phyloP scores from a whole-genome alignment of 1,139 yeast species.

The Arxiozyma bovina region DNA sequence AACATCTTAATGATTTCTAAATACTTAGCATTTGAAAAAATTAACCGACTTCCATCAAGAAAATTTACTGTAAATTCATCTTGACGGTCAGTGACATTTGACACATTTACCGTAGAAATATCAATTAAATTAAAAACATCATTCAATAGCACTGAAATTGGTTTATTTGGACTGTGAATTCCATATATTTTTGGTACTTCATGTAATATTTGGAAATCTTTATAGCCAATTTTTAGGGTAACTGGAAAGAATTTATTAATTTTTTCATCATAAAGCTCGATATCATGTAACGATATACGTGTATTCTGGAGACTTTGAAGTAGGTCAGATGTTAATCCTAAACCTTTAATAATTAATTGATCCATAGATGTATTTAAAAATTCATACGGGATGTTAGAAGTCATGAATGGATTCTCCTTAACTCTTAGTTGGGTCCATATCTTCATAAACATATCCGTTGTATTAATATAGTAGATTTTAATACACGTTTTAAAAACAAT shows the following conservation, averaged over 20 bases:
- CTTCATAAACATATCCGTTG: conserved; percentile 39
- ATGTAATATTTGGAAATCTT: conserved; percentile 48
- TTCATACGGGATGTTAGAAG: conserved; percentile 18
- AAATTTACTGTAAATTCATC: conserved; percentile 52
- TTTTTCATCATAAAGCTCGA: conserved; percentile 37
- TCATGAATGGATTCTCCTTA: conserved; percentile 14
- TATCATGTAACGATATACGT: conserved; percentile 39
- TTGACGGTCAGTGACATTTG: conserved; percentile 42
- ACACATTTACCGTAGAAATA: conserved; percentile 44
- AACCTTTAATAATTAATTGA: conserved; percentile 38
- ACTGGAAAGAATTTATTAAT: conserved; percentile 43
- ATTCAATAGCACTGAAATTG: conserved; percentile 34
- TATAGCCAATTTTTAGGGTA: conserved; percentile 58
- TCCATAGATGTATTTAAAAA: conserved; percentile 41
- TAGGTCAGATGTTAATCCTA: conserved; percentile 40
- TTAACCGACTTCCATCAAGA: conserved; percentile 37
- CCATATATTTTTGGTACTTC: conserved; percentile 34
- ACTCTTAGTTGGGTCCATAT: conserved; percentile 27
- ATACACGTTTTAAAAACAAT: conserved; percentile 47
- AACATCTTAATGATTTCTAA: conserved; percentile 60
- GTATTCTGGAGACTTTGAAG: conserved; percentile 40
- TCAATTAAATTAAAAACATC: conserved; percentile 48
- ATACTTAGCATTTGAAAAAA: conserved; percentile 50
- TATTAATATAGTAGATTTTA: conserved; percentile 52
- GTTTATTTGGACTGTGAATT: conserved; percentile 15